phyloP scores from a whole-genome alignment of 2,329 filamentous ascomycete species.

The Xylariaceae sp. region DNA sequence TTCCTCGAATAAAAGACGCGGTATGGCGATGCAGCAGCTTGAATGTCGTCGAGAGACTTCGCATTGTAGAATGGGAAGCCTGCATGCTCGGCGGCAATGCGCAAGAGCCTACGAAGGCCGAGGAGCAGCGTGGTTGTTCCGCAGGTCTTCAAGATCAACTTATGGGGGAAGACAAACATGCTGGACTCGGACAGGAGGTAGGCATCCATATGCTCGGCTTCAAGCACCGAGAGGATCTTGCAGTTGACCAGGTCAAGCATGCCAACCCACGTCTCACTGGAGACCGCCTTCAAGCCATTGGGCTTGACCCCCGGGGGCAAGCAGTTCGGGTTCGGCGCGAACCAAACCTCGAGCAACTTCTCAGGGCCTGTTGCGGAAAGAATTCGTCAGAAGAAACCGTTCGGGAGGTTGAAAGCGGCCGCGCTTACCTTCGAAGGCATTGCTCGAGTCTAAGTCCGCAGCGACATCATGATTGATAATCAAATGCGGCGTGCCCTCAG shows the following conservation, averaged over 20 bases:
- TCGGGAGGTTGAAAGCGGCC: too few relatives aligned
- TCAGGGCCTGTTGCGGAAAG: slow-evolving; percentile 66
- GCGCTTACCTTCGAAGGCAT: slow-evolving; percentile 86
- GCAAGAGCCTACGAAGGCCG: slow-evolving; percentile 82
- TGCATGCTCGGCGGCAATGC: slow-evolving; percentile 80
- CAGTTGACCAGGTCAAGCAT: slow-evolving; percentile 99
- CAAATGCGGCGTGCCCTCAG: slow-evolving; percentile 78
- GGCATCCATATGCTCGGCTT: slow-evolving; percentile 90
- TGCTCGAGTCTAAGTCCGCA: slow-evolving; percentile 86
- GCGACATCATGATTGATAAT: slow-evolving; percentile 96
- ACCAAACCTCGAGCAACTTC: slow-evolving; percentile 98
- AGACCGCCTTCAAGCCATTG: slow-evolving; percentile 79
- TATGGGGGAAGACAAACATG: slow-evolving; percentile 99
- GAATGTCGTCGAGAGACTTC: slow-evolving; percentile 58
- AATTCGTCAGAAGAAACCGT: not conserved
- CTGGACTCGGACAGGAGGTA: slow-evolving; percentile 97
- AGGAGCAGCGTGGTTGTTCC: slow-evolving; percentile 91
- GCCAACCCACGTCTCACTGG: slow-evolving; percentile 80
- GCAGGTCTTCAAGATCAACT: slow-evolving; percentile 97
- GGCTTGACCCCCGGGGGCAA: slow-evolving; percentile 66
- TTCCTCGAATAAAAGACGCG: slow-evolving; percentile 98
- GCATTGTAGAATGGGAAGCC: slow-evolving; percentile 82
- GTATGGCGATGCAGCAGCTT: slow-evolving; percentile 79
- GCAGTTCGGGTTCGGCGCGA: slow-evolving; percentile 70
- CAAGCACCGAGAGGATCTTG: slow-evolving; percentile 91